These are phyloP conservation scores for Clathrospora elynae DNA, from an alignment of 2,329 filamentous ascomycete genomes.

Conservation along the genomic window DNA sequence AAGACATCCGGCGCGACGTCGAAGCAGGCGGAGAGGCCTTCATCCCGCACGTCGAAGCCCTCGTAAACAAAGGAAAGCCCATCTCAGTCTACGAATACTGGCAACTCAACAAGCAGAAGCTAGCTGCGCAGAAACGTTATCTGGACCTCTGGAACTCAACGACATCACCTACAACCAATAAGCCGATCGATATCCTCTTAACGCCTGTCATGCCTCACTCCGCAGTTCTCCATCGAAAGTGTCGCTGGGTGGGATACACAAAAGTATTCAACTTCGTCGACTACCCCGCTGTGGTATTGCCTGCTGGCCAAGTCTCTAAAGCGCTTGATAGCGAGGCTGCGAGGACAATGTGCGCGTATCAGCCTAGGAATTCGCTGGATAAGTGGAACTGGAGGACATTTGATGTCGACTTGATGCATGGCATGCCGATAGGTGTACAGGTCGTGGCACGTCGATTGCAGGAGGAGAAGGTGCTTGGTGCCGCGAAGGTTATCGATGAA, in stretches of 20 bases:
- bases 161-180: slow-evolving; percentile 52
- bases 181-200: slow-evolving; percentile 61
- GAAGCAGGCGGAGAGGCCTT: slow-evolving; percentile 61
- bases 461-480: slow-evolving; percentile 48
- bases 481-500: slow-evolving; percentile 38
- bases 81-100: slow-evolving; percentile 70
- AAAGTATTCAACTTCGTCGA: slow-evolving; percentile 68
- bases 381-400: slow-evolving; percentile 57
- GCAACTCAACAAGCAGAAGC: slow-evolving; percentile 67
- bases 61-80: slow-evolving; percentile 56
- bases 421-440: slow-evolving; percentile 47
- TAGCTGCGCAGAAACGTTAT: slow-evolving; percentile 59
- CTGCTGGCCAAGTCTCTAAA: slow-evolving; percentile 56
- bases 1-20: slow-evolving; percentile 64
- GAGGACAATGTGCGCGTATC: slow-evolving; percentile 42
- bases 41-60: slow-evolving; percentile 56
- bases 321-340: slow-evolving; percentile 46
- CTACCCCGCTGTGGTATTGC: slow-evolving; percentile 63
- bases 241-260: slow-evolving; percentile 62
- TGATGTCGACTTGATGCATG: slow-evolving; percentile 41
- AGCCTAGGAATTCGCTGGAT: slow-evolving; percentile 58
- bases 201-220: slow-evolving; percentile 66
- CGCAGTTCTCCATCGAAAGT: slow-evolving; percentile 56
- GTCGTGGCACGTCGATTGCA: slow-evolving; percentile 44
- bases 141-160: slow-evolving; percentile 63